Conservation (phyloP, 345 rosid species). For the Bruguiera parviflora region DNA sequence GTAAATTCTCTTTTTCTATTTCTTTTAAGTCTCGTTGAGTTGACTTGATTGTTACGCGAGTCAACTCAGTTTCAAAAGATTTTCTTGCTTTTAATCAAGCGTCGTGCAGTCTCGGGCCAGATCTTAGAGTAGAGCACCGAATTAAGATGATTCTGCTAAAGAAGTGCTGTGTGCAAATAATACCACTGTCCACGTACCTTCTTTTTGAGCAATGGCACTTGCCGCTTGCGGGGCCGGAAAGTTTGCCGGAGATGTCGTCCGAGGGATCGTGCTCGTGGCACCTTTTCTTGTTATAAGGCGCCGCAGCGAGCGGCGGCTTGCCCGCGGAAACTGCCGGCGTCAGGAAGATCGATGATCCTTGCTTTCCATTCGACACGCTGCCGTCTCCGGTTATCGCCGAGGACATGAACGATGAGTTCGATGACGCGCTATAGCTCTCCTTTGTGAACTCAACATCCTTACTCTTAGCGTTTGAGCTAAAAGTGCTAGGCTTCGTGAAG, state of each 20-base stretch:
- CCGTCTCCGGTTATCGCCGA: slow-evolving; percentile 89
- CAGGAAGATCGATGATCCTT: slow-evolving; percentile 59
- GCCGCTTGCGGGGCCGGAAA: slow-evolving; percentile 56
- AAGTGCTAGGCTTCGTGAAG: slow-evolving; percentile 59
- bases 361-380: slow-evolving; percentile 83
- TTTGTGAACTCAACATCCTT: slow-evolving; percentile 58
- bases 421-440: slow-evolving; percentile 68
- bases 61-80: background rate
- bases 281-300: slow-evolving; percentile 53
- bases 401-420: slow-evolving; percentile 86
- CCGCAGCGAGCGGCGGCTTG: slow-evolving; percentile 65
- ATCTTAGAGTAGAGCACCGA: too few species aligned
- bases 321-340: slow-evolving; percentile 53
- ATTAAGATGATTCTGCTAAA: slow-evolving; percentile 8
- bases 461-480: slow-evolving; percentile 38
- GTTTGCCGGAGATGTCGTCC: slow-evolving; percentile 45
- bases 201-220: slow-evolving; percentile 89
- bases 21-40: too few species aligned
- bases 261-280: slow-evolving; percentile 69
- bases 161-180: slow-evolving; percentile 9
- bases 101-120: too few species aligned
- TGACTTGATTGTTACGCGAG: background rate
- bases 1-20: too few species aligned
- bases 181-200: slow-evolving; percentile 42
- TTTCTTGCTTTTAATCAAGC: too few species aligned